Evolutionary conservation across 371 early-diverging fungal genomes (phyloP).

Genomic region (Saksenaea vasiformis): DNA sequence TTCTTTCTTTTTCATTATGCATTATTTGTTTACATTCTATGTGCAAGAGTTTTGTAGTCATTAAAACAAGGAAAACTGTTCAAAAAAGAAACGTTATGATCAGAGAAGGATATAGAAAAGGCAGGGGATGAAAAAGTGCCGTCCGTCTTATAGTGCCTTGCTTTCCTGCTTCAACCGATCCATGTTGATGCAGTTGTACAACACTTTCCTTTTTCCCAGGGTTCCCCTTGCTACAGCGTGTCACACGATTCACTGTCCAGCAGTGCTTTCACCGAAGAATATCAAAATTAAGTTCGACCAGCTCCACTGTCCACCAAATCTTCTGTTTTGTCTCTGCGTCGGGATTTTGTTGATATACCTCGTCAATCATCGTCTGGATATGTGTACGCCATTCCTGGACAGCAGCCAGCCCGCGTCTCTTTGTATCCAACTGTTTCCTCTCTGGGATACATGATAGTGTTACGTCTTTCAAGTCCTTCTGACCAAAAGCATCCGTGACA

Average conservation of each 20-base stretch:
- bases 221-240: not conserved
- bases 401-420: not conserved
- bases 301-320: conserved; percentile 5
- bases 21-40: not conserved
- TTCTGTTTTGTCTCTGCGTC: not conserved
- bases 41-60: too few species aligned
- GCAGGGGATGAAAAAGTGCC: too few species aligned
- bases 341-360: not conserved
- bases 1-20: not conserved
- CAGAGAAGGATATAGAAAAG: too few species aligned
- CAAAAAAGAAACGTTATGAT: too few species aligned
- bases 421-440: not conserved
- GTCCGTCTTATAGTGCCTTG: too few species aligned
- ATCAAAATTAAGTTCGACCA: not conserved
- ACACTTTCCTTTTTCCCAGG: not conserved
- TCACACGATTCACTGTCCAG: not conserved
- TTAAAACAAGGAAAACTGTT: too few species aligned
- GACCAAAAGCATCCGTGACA: conserved; percentile 2
- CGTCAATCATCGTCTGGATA: conserved; percentile 9
- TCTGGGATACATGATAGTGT: not conserved
- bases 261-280: not conserved
- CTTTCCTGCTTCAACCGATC: not conserved
- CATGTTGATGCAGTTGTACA: not conserved
- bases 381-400: conserved; percentile 7
- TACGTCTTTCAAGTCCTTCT: not conserved